phyloP scores from a whole-genome alignment of 805 yeast species.

The Yamadazyma phyllophila region DNA sequence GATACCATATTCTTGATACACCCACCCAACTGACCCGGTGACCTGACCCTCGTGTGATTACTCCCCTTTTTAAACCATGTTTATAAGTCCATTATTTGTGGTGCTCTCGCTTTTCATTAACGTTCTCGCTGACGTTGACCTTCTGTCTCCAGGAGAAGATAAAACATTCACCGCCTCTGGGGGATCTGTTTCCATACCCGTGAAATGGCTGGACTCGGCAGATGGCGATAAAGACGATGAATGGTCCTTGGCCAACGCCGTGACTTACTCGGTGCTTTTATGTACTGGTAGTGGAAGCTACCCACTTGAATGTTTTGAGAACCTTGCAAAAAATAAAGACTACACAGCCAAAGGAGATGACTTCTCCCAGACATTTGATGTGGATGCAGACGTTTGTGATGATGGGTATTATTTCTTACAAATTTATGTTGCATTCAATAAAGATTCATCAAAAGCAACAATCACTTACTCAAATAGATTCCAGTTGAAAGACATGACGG shows the following conservation, averaged over 20 bases:
- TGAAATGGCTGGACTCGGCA: conserved; percentile 57
- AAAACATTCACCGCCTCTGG: conserved; percentile 37
- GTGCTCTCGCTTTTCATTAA: conserved; percentile 1
- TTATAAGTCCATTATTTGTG: not conserved
- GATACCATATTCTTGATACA: too few species aligned
- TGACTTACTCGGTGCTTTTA: conserved; percentile 50
- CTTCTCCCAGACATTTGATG: conserved; percentile 37
- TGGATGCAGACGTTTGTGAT: conserved; percentile 47
- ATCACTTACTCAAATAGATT: conserved; percentile 71
- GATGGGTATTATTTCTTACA: conserved; percentile 76
- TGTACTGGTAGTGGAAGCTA: conserved; percentile 63
- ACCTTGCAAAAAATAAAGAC: conserved; percentile 19
- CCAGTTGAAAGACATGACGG: conserved; percentile 67
- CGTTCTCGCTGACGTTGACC: conserved; percentile 45
- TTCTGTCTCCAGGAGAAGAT: conserved; percentile 43
- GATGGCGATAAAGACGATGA: conserved; percentile 36
- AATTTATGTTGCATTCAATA: conserved; percentile 46
- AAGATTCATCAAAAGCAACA: conserved; percentile 39
- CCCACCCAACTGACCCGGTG: too few species aligned
- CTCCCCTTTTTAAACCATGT: not conserved
- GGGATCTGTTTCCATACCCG: conserved; percentile 28
- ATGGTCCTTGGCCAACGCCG: conserved; percentile 36
- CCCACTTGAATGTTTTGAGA: conserved; percentile 40
- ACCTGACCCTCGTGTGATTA: too few species aligned
- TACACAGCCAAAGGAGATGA: conserved; percentile 2